Percentiles rank a stretch among this genome's conserved stretches.
These are phyloP conservation scores for Boletellus emodensis DNA, from an alignment of 768 basidiomycete species.

Conservation along the genomic window DNA sequence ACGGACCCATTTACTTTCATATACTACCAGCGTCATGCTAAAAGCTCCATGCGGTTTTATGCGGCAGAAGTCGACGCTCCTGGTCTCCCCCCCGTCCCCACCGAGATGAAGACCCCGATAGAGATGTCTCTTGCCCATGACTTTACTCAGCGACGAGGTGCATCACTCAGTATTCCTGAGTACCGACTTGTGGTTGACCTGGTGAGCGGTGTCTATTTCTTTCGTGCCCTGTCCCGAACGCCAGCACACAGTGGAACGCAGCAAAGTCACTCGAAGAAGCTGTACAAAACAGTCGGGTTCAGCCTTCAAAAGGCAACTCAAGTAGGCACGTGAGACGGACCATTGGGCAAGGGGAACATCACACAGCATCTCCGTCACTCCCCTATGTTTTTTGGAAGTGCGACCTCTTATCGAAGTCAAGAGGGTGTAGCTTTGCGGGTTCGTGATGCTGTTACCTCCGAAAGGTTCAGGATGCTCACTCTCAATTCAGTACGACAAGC, in stretches of 20 bases:
- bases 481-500: slow-evolving; percentile 51
- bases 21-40: slow-evolving; percentile 52
- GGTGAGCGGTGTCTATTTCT: slow-evolving; percentile 25
- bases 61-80: slow-evolving; percentile 39
- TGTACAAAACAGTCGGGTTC: slow-evolving; percentile 9
- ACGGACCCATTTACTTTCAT: slow-evolving; percentile 33
- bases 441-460: background rate
- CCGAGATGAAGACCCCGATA: slow-evolving; percentile 21
- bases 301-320: background rate
- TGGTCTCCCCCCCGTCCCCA: slow-evolving; percentile 14
- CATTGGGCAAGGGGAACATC: slow-evolving; percentile 1
- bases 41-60: slow-evolving; percentile 61
- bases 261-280: slow-evolving; percentile 35
- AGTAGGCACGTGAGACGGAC: background rate
- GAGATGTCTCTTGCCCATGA: slow-evolving; percentile 35
- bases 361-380: background rate
- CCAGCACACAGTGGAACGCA: slow-evolving; percentile 40
- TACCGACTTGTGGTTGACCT: slow-evolving; percentile 39
- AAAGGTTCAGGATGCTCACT: background rate
- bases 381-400: background rate
- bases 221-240: background rate
- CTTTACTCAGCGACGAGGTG: slow-evolving; percentile 30
- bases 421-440: slow-evolving; percentile 26
- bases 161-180: slow-evolving; percentile 8
- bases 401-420: slow-evolving; percentile 12